Evolutionary conservation across 768 basidiomycete species (phyloP), one percentile per base, ranked within the genome.

Genomic region (Hygrocybe coccinea): DNA sequence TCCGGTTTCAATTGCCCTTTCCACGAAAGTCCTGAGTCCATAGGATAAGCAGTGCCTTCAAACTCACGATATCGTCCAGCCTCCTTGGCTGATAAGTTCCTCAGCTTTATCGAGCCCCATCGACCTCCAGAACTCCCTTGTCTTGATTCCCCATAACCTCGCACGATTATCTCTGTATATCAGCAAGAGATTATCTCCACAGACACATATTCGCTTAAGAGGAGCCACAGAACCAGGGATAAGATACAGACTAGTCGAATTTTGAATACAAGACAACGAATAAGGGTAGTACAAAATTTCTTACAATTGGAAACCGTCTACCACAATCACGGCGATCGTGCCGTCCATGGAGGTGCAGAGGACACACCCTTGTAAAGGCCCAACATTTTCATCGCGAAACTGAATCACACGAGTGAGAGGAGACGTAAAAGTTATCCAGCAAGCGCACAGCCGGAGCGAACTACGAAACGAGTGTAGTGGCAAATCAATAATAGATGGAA

Each of bases 91-190:
- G 4, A 95, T 62, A 54, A 92, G 74, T 48, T 92, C 91, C 49
- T 83, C 80, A 0, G 87, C 91, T 64, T 89, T 93, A 39, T 86
- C 86, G 7, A 75, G 60, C 5, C 78, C 78, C 80, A 90, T 90
- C 0, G 92, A 89, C 48, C 95, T 74, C 78, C 91, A 81, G 61
- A 98, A 87, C 62, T 97, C 94, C 55, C 80, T 79, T 0, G 85
- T 87, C 58, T 83, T 81, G 14, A 86, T 73, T 62, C 97, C 91
- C 93, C 97, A 99, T 2, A 95, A 70, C 39, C 97, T 77, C 1
- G 89, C 90, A 52, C 85, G 81, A 2, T 81, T 84, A 58, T 89
- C 85, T 2, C 75, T 75, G 67, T 97, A 97, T 1, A 87, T 69
- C 5, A 95, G 71, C 50, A 97, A 65, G 25, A 97, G 67, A 56